Base-by-base conservation (phyloP, 495 filamentous ascomycete species). In the Penicillium ochrochloron region DNA sequence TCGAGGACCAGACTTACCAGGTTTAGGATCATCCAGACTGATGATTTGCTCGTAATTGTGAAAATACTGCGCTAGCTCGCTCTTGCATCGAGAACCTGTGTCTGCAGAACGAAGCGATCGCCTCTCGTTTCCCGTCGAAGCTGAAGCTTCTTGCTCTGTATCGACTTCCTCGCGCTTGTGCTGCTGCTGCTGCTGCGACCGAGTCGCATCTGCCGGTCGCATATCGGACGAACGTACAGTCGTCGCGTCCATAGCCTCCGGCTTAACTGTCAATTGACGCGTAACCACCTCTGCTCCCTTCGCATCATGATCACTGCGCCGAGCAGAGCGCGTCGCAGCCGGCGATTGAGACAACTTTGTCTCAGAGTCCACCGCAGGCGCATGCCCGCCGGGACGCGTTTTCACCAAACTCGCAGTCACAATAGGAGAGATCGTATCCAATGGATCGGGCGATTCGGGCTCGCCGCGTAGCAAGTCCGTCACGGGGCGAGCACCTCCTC, bases 21-120 rank as follows among this genome's bases (percentile, higher is more conserved):
- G 79, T 72, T 93, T 88, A 61, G 90, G 87, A 7, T 86, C 85
- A 66, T 92, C 89, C 66, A 93, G 89, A 62, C 90, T 92, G 72
- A 97, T 89, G 59, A 96, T 84, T 66, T 95, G 90, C 73, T 97
- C 93, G 76, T 94, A 97, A 64, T 94, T 92, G 48, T 90, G 87
- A 69, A 97, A 96, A 75, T 95, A 97, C 34, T 86, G 82, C 10
- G 92, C 89, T 31, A 97, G 82, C 70, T 97, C 93, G 77, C 92
- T 96, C 82, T 93, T 94, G 72, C 91, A 88, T 61, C 92, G 73
- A 44, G 81, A 80, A 8, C 81, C 80, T 25, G 76, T 78, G 66
- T 83, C 82, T 35, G 82, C 77, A 41, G 83, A 85, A 41, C 83
- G 80, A 34, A 85, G 69, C 29, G 77, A 81, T 60, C 83, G 78